A percentile compares a stretch with the other conserved stretches of the same genome.
Conservation (phyloP, 2,329 filamentous ascomycete genomes). For the Nemania diffusa region DNA sequence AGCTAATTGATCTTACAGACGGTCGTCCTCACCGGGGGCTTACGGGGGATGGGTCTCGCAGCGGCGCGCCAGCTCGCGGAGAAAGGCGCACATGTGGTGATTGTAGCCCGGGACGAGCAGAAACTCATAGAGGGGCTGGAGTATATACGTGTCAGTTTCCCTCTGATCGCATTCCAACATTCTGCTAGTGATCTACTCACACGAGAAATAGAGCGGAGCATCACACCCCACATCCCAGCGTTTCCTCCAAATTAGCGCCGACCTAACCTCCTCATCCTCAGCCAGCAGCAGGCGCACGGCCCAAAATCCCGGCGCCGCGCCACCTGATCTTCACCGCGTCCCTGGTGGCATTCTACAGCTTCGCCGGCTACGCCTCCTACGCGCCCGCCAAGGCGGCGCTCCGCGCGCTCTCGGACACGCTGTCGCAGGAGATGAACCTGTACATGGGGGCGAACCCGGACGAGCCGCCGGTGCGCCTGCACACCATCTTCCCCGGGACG, state of each 20-base stretch:
- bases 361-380: constrained; percentile 74
- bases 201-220: constrained; percentile 48
- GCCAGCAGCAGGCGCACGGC: background rate
- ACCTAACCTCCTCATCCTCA: constrained; percentile 63
- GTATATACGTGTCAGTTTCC: constrained; percentile 60
- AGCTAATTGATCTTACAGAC: constrained; percentile 59
- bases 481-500: constrained; percentile 72
- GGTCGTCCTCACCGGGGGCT: constrained; percentile 75
- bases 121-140: constrained; percentile 69
- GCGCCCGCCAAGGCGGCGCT: constrained; percentile 74
- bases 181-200: background rate
- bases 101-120: constrained; percentile 70
- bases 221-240: constrained; percentile 63
- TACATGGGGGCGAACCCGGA: constrained; percentile 48
- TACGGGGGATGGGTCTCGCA: constrained; percentile 74
- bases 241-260: constrained; percentile 73
- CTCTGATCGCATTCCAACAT: background rate
- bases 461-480: constrained; percentile 62
- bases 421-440: constrained; percentile 67
- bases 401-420: constrained; percentile 70
- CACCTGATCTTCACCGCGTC: constrained; percentile 78
- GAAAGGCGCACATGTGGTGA: constrained; percentile 75
- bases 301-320: constrained; percentile 48
- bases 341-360: constrained; percentile 67
- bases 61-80: constrained; percentile 69